Percentiles rank a stretch among this genome's conserved stretches.
phyloP scores from a whole-genome alignment of 164 flowering plant species.

The Sedum album region DNA sequence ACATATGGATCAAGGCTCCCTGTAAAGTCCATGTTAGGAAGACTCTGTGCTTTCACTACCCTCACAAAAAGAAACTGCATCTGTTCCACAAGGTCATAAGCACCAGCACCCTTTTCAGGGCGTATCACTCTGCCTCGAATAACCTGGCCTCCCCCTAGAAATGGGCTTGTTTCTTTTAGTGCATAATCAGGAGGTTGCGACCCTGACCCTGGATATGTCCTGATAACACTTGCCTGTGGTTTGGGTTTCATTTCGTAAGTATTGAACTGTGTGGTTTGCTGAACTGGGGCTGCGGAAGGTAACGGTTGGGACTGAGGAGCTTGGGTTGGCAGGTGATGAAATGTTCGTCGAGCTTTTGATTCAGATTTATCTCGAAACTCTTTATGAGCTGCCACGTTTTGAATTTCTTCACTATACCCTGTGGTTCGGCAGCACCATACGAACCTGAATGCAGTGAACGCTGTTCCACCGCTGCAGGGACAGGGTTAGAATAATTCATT shows the following conservation, averaged over 20 bases:
- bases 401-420: background rate
- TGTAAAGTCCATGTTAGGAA: conserved; percentile 41
- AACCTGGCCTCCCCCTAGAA: conserved; percentile 59
- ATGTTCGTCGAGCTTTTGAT: conserved; percentile 23
- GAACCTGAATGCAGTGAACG: conserved; percentile 5
- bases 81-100: conserved; percentile 58
- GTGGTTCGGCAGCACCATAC: background rate
- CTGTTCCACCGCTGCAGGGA: conserved; percentile 22
- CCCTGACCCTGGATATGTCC: conserved; percentile 18
- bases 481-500: conserved; percentile 26
- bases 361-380: conserved; percentile 15
- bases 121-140: conserved; percentile 46
- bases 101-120: conserved; percentile 26
- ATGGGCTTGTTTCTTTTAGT: conserved; percentile 73
- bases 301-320: conserved; percentile 15
- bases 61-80: conserved; percentile 59
- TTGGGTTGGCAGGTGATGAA: conserved; percentile 30
- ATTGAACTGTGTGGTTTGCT: conserved; percentile 18
- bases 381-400: conserved; percentile 8
- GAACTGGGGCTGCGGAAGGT: conserved; percentile 9
- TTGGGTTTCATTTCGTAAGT: conserved; percentile 24
- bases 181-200: conserved; percentile 44
- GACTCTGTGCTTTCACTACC: conserved; percentile 51
- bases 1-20: conserved; percentile 63
- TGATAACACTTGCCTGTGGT: conserved; percentile 18